These are phyloP conservation scores for Kokia cookei DNA, from an alignment of 441 rosid genomes.

Conservation along the genomic window DNA sequence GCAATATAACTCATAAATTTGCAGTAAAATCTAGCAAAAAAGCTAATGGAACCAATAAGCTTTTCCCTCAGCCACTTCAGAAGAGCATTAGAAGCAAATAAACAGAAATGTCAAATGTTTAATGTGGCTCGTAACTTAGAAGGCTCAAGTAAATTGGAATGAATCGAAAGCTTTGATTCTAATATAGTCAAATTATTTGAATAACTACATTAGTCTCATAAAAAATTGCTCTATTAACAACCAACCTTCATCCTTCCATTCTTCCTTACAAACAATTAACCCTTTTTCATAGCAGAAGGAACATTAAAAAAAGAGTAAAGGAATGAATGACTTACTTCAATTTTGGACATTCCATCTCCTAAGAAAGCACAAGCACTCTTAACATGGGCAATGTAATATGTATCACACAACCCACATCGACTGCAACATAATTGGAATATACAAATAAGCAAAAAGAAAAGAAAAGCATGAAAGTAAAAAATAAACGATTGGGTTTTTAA, in stretches of 20 bases:
- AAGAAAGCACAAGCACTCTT: slow-evolving; percentile 91
- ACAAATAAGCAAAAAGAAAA: background rate
- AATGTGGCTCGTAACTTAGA: background rate
- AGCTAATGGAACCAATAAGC: background rate
- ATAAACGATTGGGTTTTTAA: background rate
- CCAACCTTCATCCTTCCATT: background rate
- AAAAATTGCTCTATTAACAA: background rate
- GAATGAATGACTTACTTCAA: slow-evolving; percentile 52
- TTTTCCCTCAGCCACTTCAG: background rate
- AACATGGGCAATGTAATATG: slow-evolving; percentile 91
- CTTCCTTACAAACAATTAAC: background rate
- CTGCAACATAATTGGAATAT: slow-evolving; percentile 20
- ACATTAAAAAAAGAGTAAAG: background rate
- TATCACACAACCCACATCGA: slow-evolving; percentile 86
- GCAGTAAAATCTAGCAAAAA: background rate
- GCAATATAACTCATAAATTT: background rate
- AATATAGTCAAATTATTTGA: background rate
- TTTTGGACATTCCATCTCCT: slow-evolving; percentile 93
- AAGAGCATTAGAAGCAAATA: background rate
- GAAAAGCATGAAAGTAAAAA: background rate
- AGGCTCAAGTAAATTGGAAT: background rate
- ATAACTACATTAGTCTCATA: background rate
- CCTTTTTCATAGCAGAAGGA: background rate
- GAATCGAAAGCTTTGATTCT: background rate
- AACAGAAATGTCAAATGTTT: background rate